Evolutionary conservation across 768 basidiomycete genomes (phyloP).

Genomic region (Cubamyces sp.): DNA sequence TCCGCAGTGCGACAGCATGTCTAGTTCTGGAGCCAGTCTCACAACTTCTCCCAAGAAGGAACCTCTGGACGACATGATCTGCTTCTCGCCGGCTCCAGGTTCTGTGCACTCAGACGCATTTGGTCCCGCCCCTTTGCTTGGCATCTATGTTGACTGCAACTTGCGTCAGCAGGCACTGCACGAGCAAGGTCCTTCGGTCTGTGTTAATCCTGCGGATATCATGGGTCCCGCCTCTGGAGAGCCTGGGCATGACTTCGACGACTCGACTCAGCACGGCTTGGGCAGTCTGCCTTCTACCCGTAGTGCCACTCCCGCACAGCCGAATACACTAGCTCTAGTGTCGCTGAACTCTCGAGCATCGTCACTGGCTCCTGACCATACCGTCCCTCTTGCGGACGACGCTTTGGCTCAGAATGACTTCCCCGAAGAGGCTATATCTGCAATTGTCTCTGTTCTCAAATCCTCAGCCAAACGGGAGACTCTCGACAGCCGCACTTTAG

Average conservation of each 20-base stretch:
- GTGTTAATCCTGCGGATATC: constrained; percentile 48
- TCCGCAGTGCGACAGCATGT: not conserved
- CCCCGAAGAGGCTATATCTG: constrained; percentile 30
- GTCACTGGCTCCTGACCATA: not conserved
- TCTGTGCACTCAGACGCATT: not conserved
- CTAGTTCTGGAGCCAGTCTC: not conserved
- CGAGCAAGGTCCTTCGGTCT: constrained; percentile 25
- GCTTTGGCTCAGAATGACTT: constrained; percentile 15
- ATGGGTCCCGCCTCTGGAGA: constrained; percentile 26
- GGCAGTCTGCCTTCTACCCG: not conserved
- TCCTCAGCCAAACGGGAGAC: constrained; percentile 20
- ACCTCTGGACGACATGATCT: constrained; percentile 1
- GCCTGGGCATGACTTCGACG: not conserved
- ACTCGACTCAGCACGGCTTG: not conserved
- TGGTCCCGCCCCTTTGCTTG: constrained; percentile 24
- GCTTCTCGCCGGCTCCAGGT: constrained; percentile 4
- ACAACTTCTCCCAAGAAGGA: not conserved
- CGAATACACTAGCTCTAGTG: not conserved
- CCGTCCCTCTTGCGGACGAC: not conserved
- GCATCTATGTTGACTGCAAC: constrained; percentile 39
- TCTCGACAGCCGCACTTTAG: not conserved
- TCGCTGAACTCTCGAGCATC: not conserved
- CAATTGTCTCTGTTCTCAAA: constrained; percentile 33
- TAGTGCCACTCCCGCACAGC: not conserved
- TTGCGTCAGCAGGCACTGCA: constrained; percentile 36